Evolutionary conservation across 129 eudicot genomes (phyloP).

Genomic region (Escallonia herrerae): DNA sequence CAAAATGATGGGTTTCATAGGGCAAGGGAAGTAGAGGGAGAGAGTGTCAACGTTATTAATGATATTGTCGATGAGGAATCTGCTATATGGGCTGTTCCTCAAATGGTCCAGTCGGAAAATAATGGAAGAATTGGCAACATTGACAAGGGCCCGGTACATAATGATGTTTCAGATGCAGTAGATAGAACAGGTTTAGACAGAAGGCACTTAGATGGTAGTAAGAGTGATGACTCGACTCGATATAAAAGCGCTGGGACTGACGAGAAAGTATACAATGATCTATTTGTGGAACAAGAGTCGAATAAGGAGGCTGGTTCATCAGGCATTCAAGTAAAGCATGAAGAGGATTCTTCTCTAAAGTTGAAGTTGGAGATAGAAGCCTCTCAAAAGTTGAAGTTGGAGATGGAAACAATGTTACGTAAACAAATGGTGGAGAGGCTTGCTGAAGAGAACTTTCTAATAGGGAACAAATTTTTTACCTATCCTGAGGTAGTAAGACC

Average conservation of each 20-base stretch:
- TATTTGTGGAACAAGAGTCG: constrained; percentile 13
- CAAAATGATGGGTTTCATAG: constrained; percentile 10
- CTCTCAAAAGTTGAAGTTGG: constrained; percentile 31
- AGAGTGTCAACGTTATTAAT: constrained; percentile 19
- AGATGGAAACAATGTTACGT: constrained; percentile 56
- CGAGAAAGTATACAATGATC: constrained; percentile 1
- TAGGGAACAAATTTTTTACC: constrained; percentile 54
- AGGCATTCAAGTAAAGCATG: constrained; percentile 16
- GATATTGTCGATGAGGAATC: constrained; percentile 15
- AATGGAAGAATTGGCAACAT: constrained; percentile 20
- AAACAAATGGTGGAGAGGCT: constrained; percentile 55
- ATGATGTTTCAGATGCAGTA: constrained; percentile 15
- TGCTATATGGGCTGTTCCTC: constrained; percentile 16
- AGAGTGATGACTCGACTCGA: constrained; percentile 9
- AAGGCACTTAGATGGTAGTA: constrained; percentile 10
- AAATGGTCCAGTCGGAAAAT: constrained; percentile 28
- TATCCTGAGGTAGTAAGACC: constrained; percentile 74
- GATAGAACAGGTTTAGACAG: constrained; percentile 16
- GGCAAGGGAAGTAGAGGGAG: constrained; percentile 19
- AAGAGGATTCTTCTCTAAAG: constrained; percentile 31
- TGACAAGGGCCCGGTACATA: constrained; percentile 18
- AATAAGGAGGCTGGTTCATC: not conserved
- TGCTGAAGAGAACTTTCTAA: constrained; percentile 54
- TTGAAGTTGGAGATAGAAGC: constrained; percentile 8
- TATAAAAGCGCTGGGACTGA: constrained; percentile 8